Base-by-base conservation (phyloP, 805 yeast species). In the Teunomyces cretensis region DNA sequence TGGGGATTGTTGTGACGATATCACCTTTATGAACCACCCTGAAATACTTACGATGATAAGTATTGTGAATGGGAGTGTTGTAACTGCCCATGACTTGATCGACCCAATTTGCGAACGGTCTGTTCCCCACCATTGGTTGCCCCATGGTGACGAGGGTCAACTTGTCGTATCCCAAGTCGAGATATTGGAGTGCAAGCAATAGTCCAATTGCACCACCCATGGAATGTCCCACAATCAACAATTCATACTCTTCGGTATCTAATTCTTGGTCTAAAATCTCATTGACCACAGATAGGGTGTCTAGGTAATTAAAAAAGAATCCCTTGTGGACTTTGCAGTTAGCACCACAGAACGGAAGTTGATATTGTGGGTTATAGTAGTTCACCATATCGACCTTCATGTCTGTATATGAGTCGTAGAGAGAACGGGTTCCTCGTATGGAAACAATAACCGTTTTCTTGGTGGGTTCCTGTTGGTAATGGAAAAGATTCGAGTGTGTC, bases 91-190 rank as follows among this genome's bases (percentile, higher is more conserved):
- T 41, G 2, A 55, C 66, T 2, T 30, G 33, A 44, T 70, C 74
- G 2, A 62, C 62, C 72, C 74, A 73, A 3, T 50, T 40, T 1
- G 64, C 62, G 44, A 74, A 71, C n/a, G 54, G 55, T 13, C 53
- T 46, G 50, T 74, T 73, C 2, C 78, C 79, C 6, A 70, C 46
- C 16, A 70, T 57, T 0, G 79, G 79, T 53, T 66, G 77, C 1
- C 78, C 79, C 69, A 72, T 62, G 1, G 78, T 72, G 4, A 71
- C 63, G 32, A 74, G 38, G 0, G 61, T 57, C 32, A 64, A 39
- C 16, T 59, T 57, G 13, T 63, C 58, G 44, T 53, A 64, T 1
- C 74, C 73, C 42, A 61, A 47, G 46, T 66, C 71, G 9, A 67
- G 52, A 42, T 61, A 66, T 43, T 70, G 67, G 12, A 72, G 53